Percentiles rank a stretch among this genome's conserved stretches.
These are phyloP conservation scores for Strobilomyces echinocephalus DNA, from an alignment of 768 basidiomycete genomes.

Conservation along the genomic window DNA sequence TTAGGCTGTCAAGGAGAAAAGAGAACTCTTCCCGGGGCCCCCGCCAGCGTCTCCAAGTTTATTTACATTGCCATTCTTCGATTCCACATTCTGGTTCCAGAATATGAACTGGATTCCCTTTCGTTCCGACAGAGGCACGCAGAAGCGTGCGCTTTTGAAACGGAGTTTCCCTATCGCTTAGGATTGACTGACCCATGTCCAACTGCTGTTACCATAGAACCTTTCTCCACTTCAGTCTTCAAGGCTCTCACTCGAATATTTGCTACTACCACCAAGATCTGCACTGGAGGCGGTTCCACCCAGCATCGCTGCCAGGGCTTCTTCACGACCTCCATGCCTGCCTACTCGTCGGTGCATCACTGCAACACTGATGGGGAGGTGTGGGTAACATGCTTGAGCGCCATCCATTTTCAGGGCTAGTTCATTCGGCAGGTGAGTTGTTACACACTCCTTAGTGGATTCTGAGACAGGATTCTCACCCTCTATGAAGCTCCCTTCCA, in stretches of 20 bases:
- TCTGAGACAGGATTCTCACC: conserved; percentile 71
- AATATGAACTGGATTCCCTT: conserved; percentile 78
- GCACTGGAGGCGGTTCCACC: conserved; percentile 76
- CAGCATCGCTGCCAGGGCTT: conserved; percentile 73
- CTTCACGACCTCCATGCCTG: conserved; percentile 76
- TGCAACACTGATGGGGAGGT: conserved; percentile 73
- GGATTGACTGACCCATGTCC: conserved; percentile 84
- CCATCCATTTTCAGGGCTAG: conserved; percentile 90
- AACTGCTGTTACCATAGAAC: conserved; percentile 85
- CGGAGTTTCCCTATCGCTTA: conserved; percentile 60
- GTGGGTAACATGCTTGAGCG: conserved; percentile 84
- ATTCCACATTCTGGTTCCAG: conserved; percentile 70
- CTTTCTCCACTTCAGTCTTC: conserved; percentile 88
- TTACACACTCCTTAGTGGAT: conserved; percentile 85
- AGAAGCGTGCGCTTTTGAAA: not conserved
- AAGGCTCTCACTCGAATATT: conserved; percentile 84
- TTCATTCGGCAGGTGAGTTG: conserved; percentile 89
- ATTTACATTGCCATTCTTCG: conserved; percentile 67
- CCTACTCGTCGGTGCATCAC: conserved; percentile 72
- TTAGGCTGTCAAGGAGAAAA: not conserved
- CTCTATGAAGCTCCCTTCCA: conserved; percentile 78
- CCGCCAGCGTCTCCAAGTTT: conserved; percentile 57
- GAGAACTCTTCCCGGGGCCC: conserved; percentile 42
- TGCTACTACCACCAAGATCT: conserved; percentile 88
- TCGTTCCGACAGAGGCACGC: conserved; percentile 18